phyloP scores from a whole-genome alignment of 345 rosid species.

The Eucalyptus pumila region DNA sequence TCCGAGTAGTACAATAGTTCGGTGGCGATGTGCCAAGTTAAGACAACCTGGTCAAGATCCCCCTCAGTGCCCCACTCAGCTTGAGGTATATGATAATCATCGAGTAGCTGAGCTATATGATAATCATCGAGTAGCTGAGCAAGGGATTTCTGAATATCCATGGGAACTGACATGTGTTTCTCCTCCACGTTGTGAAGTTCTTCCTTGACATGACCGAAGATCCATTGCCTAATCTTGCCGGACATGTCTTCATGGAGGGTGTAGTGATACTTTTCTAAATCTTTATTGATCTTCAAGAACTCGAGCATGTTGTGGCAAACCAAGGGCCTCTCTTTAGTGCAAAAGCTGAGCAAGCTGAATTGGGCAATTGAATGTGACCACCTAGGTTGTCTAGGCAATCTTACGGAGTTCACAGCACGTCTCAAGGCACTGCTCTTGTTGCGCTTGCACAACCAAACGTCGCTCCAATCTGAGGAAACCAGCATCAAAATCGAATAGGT shows the following conservation, averaged over 20 bases:
- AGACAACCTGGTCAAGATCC: neutral
- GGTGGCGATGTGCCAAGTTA: neutral
- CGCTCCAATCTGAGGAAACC: conserved; percentile 2
- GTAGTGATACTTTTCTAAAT: neutral
- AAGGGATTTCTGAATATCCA: too few relatives aligned
- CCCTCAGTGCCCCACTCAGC: neutral
- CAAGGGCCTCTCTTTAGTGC: neutral
- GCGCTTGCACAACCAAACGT: neutral
- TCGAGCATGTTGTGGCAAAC: neutral
- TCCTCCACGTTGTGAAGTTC: too few relatives aligned
- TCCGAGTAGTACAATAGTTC: neutral
- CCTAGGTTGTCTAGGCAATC: neutral
- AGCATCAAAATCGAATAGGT: neutral
- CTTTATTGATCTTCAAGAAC: neutral
- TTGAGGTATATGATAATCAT: too few relatives aligned
- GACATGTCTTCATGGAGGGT: neutral
- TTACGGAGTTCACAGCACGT: neutral
- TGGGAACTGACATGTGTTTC: too few relatives aligned
- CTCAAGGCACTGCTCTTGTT: neutral
- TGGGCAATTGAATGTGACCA: neutral
- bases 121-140: too few relatives aligned
- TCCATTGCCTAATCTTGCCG: neutral
- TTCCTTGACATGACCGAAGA: neutral
- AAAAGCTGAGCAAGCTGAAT: neutral
- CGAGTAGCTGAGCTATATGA: too few relatives aligned